These are phyloP conservation scores for Helicosporidium sp. DNA, from an alignment of 139 green algal species.

Conservation along the genomic window DNA sequence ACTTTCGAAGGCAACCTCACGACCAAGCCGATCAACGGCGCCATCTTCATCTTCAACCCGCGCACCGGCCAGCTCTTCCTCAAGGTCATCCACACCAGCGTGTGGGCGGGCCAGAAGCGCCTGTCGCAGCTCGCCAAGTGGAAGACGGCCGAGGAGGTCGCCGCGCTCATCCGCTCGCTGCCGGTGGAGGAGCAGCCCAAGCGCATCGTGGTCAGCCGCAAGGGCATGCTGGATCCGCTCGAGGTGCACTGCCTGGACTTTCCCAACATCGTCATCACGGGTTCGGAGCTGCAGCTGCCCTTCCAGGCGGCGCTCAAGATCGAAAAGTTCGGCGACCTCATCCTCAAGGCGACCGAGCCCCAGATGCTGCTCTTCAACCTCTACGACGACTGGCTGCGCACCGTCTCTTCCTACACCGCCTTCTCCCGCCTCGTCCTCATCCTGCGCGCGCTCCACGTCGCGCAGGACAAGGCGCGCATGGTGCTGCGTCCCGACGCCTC, in stretches of 20 bases:
- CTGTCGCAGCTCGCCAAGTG: constrained; percentile 95
- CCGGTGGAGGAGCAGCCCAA: constrained; percentile 98
- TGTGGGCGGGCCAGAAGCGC: constrained; percentile 98
- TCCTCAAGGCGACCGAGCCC: constrained; percentile 83
- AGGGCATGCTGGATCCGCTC: constrained; percentile 97
- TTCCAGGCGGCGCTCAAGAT: constrained; percentile 96
- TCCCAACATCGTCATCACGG: constrained; percentile 99
- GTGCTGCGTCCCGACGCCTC: constrained; percentile 85
- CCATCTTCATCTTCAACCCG: constrained; percentile 99
- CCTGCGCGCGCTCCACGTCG: constrained; percentile 91
- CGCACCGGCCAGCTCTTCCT: constrained; percentile 92
- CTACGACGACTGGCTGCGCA: constrained; percentile 99
- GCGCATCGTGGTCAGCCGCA: constrained; percentile 96
- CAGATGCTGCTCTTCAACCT: constrained; percentile 99
- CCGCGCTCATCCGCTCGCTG: constrained; percentile 79
- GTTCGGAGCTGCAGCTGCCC: constrained; percentile 95
- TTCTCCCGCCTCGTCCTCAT: constrained; percentile 96
- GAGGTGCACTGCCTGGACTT: constrained; percentile 99
- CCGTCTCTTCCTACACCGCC: constrained; percentile 91
- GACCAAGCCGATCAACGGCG: constrained; percentile 44
- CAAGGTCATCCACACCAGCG: constrained; percentile 96
- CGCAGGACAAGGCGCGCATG: constrained; percentile 96
- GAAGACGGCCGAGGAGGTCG: constrained; percentile 98
- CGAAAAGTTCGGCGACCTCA: constrained; percentile 96
- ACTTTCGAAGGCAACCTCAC: constrained; percentile 95